Evolutionary conservation across 176 grass and related monocot species (phyloP).

Genomic region (Aegilops speltoides): DNA sequence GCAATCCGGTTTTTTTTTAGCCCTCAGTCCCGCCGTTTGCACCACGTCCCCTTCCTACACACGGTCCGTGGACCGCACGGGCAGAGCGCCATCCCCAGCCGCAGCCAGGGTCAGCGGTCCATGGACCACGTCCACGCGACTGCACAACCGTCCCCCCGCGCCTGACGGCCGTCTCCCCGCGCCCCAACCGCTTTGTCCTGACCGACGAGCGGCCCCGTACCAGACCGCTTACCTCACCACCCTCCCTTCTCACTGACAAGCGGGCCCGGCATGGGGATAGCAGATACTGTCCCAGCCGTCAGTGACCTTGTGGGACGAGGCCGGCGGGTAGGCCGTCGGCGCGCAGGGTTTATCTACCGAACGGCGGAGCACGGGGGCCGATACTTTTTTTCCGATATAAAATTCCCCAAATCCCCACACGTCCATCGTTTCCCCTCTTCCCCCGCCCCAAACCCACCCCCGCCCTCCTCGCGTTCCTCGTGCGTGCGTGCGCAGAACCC

Average conservation of each 20-base stretch:
- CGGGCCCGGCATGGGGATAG: background rate
- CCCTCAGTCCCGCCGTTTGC: conserved; percentile 27
- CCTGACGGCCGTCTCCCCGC: background rate
- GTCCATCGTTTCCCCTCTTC: background rate
- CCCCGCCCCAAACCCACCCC: too few species aligned
- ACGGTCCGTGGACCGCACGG: background rate
- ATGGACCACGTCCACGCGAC: background rate
- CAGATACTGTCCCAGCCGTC: background rate
- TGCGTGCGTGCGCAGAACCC: too few species aligned
- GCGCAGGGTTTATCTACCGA: background rate
- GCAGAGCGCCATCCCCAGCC: fast-evolving
- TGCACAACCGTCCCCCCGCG: background rate
- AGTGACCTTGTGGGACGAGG: fast-evolving
- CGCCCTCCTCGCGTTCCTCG: background rate
- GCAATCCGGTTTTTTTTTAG: conserved; percentile 39
- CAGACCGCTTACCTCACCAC: fast-evolving
- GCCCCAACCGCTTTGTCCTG: background rate
- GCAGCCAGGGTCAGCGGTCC: fast-evolving
- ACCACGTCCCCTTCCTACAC: fast-evolving
- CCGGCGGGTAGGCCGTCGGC: background rate
- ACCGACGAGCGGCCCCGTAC: background rate
- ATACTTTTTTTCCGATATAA: background rate
- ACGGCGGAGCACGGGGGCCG: too few species aligned
- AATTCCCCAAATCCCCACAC: conserved; percentile 31
- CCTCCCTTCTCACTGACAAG: fast-evolving